These are phyloP conservation scores for Euphorbia corollata DNA, from an alignment of 441 rosid genomes.

Conservation along the genomic window DNA sequence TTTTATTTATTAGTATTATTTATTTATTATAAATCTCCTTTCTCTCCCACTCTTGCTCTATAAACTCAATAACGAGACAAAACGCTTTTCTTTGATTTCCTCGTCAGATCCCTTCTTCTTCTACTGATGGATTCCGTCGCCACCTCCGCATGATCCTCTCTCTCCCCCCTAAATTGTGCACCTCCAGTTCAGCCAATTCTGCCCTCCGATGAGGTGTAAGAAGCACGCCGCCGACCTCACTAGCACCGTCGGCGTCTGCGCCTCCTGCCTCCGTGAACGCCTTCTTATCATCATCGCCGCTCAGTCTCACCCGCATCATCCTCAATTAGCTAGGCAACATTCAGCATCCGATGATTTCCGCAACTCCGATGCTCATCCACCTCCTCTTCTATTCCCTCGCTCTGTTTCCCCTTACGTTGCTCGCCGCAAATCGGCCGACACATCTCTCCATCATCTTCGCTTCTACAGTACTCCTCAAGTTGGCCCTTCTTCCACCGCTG, in stretches of 20 bases:
- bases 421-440: slow-evolving; percentile 53
- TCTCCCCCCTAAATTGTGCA: not conserved
- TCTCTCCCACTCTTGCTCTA: not conserved
- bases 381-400: slow-evolving; percentile 54
- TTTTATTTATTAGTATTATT: not conserved
- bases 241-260: slow-evolving; percentile 72
- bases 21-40: not conserved
- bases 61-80: slow-evolving; percentile 15
- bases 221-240: slow-evolving; percentile 58
- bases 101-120: slow-evolving; percentile 14
- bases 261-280: slow-evolving; percentile 83
- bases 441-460: slow-evolving; percentile 21
- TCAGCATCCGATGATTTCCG: slow-evolving; percentile 23
- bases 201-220: slow-evolving; percentile 59
- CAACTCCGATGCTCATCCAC: slow-evolving; percentile 24
- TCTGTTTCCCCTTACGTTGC: slow-evolving; percentile 77
- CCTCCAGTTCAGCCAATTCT: not conserved
- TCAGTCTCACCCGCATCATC: slow-evolving; percentile 30
- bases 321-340: slow-evolving; percentile 4
- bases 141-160: not conserved
- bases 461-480: slow-evolving; percentile 58
- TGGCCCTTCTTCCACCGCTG: slow-evolving; percentile 27
- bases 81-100: slow-evolving; percentile 8
- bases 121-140: not conserved
- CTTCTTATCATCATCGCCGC: slow-evolving; percentile 51